Percentiles rank a stretch among this genome's conserved stretches.
phyloP scores from a whole-genome alignment of 768 basidiomycete species.

The Lactarius psammicola region DNA sequence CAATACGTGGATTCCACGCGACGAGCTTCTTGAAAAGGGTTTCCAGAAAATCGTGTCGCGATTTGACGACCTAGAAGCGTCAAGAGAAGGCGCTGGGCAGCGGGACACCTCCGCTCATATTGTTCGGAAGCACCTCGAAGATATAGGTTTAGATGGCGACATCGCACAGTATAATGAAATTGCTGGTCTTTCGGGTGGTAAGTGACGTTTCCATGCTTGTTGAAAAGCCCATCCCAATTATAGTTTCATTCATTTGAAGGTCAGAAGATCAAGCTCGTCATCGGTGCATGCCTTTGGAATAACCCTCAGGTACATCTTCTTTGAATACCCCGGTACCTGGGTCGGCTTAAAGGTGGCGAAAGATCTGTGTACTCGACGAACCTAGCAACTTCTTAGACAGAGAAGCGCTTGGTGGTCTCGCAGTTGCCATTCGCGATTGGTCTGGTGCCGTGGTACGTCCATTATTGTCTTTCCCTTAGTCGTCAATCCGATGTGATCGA shows the following conservation, averaged over 20 bases:
- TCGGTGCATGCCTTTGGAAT: constrained; percentile 95
- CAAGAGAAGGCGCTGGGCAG: constrained; percentile 89
- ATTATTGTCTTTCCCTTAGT: constrained; percentile 23
- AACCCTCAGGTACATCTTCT: constrained; percentile 70
- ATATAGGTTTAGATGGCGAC: constrained; percentile 94
- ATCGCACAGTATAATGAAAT: constrained; percentile 99
- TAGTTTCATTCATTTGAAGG: constrained; percentile 42
- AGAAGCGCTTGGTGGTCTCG: constrained; percentile 91
- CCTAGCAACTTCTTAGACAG: constrained; percentile 98
- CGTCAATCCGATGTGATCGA: constrained; percentile 28
- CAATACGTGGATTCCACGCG: constrained; percentile 92
- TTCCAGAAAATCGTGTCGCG: constrained; percentile 89
- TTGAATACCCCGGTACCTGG: constrained; percentile 10
- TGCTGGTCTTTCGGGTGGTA: constrained; percentile 88
- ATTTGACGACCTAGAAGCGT: constrained; percentile 95
- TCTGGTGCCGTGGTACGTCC: constrained; percentile 76
- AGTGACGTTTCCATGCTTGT: constrained; percentile 23
- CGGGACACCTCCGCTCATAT: constrained; percentile 80
- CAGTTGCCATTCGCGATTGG: constrained; percentile 95
- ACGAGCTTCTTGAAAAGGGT: constrained; percentile 80
- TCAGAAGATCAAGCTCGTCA: constrained; percentile 96
- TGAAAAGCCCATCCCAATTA: constrained; percentile 7
- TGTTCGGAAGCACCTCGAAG: constrained; percentile 90
- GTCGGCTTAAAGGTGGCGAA: constrained; percentile 22
- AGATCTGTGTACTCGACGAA: constrained; percentile 81